A percentile compares a stretch with the other conserved stretches of the same genome.
Conservation (phyloP, 441 rosid species). For the Jatropha multifida region DNA sequence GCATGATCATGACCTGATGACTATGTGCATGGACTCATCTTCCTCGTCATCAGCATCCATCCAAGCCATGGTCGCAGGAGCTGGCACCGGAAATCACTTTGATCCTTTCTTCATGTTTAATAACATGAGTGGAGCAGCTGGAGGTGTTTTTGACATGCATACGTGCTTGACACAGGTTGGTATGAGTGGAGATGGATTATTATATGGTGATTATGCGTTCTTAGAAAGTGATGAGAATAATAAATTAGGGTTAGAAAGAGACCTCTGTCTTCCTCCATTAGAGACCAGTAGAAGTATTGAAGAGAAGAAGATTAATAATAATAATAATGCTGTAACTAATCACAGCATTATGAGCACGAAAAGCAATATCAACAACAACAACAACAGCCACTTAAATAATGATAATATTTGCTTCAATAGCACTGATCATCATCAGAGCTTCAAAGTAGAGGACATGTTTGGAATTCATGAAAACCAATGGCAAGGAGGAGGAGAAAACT, state of each 20-base stretch:
- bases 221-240: conserved; percentile 23
- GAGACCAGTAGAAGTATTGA: conserved; percentile 42
- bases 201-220: conserved; percentile 33
- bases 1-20: conserved; percentile 40
- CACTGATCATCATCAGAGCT: conserved; percentile 30
- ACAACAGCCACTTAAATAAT: conserved; percentile 18
- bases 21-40: conserved; percentile 52
- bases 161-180: conserved; percentile 31
- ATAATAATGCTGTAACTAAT: conserved; percentile 28
- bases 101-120: conserved; percentile 38
- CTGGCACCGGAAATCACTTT: conserved; percentile 23
- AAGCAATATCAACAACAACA: conserved; percentile 17
- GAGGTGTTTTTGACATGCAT: conserved; percentile 24
- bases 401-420: conserved; percentile 44
- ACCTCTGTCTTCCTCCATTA: conserved; percentile 50
- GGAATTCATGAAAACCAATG: conserved; percentile 36
- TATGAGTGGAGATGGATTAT: conserved; percentile 22
- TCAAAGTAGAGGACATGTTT: conserved; percentile 31
- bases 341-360: conserved; percentile 27
- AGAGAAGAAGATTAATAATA: conserved; percentile 20
- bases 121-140: conserved; percentile 27
- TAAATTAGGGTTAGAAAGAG: conserved; percentile 41
- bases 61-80: conserved; percentile 28
- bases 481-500: conserved; percentile 46
- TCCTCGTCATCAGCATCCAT: conserved; percentile 36